phyloP scores from a whole-genome alignment of 352 stramenopile species.

The Phytopythium litorale region DNA sequence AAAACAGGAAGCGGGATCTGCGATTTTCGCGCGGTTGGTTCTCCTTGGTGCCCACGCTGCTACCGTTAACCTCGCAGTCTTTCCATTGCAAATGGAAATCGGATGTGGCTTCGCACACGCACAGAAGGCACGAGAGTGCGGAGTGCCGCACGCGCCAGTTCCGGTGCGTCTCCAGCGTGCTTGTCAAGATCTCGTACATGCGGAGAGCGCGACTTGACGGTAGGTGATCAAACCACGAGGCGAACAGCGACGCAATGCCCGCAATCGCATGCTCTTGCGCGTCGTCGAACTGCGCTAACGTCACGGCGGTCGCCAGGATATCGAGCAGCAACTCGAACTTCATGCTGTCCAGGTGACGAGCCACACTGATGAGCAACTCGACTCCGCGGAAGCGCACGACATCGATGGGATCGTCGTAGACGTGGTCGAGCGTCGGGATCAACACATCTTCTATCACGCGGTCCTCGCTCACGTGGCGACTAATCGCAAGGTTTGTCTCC shows the following conservation, averaged over 20 bases:
- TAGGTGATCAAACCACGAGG: constrained; percentile 75
- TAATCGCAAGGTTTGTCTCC: constrained; percentile 65
- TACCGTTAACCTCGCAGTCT: background rate
- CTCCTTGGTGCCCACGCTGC: background rate
- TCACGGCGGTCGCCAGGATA: constrained; percentile 67
- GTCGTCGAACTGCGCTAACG: constrained; percentile 60
- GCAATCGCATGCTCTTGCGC: constrained; percentile 54
- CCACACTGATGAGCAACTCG: constrained; percentile 64
- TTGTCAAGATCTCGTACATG: constrained; percentile 81
- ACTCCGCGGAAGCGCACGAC: constrained; percentile 56
- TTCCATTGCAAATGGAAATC: constrained; percentile 10
- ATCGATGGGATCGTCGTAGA: constrained; percentile 68
- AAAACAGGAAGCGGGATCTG: constrained; percentile 79
- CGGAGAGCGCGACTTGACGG: constrained; percentile 58
- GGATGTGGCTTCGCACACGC: constrained; percentile 53
- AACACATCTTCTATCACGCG: constrained; percentile 84
- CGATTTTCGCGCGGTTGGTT: constrained; percentile 23
- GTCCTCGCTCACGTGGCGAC: constrained; percentile 80
- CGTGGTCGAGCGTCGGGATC: constrained; percentile 52
- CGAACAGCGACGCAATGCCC: constrained; percentile 72
- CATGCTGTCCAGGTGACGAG: constrained; percentile 68
- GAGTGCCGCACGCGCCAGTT: constrained; percentile 51
- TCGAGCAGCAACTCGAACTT: constrained; percentile 81
- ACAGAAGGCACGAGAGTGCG: constrained; percentile 64
- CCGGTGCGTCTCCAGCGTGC: constrained; percentile 60